Conservation (phyloP, 345 rosid species). For the Corchorus olitorius region DNA sequence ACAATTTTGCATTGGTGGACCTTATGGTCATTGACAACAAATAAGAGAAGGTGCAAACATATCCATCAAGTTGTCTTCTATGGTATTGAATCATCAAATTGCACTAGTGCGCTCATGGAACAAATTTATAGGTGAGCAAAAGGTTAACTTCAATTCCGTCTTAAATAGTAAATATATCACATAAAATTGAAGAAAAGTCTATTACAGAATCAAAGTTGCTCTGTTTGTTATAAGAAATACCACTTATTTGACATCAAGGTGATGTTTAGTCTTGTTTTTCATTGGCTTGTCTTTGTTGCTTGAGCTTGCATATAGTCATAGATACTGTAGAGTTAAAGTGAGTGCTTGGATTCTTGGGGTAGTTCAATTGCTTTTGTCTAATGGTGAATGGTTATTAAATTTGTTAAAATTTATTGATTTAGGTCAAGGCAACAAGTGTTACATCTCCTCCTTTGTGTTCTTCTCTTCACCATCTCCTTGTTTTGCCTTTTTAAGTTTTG, state of each 20-base stretch:
- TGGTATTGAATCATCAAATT: constrained; percentile 90
- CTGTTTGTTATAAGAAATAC: background rate
- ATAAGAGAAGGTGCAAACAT: constrained; percentile 60
- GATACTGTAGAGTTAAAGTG: background rate
- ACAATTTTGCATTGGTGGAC: constrained; percentile 85
- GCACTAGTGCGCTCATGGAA: constrained; percentile 76
- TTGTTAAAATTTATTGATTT: constrained; percentile 6
- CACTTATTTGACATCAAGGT: background rate
- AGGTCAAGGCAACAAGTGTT: background rate
- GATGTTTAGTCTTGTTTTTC: background rate
- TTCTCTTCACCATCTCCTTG: background rate
- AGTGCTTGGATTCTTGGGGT: background rate
- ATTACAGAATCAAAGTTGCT: too few species aligned
- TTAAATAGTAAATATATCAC: background rate
- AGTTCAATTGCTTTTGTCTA: background rate
- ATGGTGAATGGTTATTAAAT: background rate
- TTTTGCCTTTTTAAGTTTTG: background rate
- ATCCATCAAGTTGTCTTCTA: constrained; percentile 72
- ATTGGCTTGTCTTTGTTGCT: constrained; percentile 8
- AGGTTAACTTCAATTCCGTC: constrained; percentile 13
- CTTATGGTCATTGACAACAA: constrained; percentile 80
- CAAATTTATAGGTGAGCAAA: constrained; percentile 75
- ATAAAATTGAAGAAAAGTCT: too few species aligned
- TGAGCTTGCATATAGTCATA: constrained; percentile 3
- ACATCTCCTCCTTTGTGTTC: background rate